Conservation (phyloP, 129 eudicot species). For the Chrysanthemum seticuspe region DNA sequence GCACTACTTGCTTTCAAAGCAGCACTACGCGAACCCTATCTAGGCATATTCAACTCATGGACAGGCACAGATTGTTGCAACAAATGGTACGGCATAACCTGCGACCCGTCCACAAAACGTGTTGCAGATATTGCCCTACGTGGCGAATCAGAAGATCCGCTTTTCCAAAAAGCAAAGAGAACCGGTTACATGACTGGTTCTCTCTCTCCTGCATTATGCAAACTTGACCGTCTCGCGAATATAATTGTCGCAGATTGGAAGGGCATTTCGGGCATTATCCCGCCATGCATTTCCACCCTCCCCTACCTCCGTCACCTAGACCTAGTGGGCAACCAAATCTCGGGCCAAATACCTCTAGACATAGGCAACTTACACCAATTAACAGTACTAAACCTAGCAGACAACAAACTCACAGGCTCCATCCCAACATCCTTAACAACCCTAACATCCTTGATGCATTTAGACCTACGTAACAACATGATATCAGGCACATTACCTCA, state of each 20-base stretch:
- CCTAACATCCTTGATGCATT: slow-evolving; percentile 65
- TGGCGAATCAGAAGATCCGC: slow-evolving; percentile 90
- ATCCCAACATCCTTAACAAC: slow-evolving; percentile 62
- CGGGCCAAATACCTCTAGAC: slow-evolving; percentile 63
- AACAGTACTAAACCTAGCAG: slow-evolving; percentile 74
- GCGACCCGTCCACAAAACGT: slow-evolving; percentile 62
- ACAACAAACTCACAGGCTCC: slow-evolving; percentile 63
- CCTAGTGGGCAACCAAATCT: slow-evolving; percentile 66
- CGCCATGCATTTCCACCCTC: slow-evolving; percentile 52
- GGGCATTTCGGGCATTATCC: slow-evolving; percentile 79
- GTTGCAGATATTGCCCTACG: slow-evolving; percentile 92
- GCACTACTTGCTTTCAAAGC: slow-evolving; percentile 61
- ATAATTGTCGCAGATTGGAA: slow-evolving; percentile 82
- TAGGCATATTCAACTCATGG: slow-evolving; percentile 85
- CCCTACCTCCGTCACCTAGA: slow-evolving; percentile 68
- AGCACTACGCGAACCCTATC: slow-evolving; percentile 56
- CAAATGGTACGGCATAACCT: slow-evolving; percentile 85
- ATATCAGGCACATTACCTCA: slow-evolving; percentile 55
- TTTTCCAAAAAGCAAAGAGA: slow-evolving; percentile 63
- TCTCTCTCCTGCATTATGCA: slow-evolving; percentile 72
- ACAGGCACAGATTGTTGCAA: slow-evolving; percentile 77
- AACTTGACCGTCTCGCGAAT: slow-evolving; percentile 54
- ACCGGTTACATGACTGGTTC: slow-evolving; percentile 91
- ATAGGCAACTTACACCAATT: slow-evolving; percentile 66
- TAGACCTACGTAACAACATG: slow-evolving; percentile 71